Evolutionary conservation across 176 grass and related monocot genomes (phyloP), one percentile per base, ranked within the genome.

Genomic region (Avena eriantha): DNA sequence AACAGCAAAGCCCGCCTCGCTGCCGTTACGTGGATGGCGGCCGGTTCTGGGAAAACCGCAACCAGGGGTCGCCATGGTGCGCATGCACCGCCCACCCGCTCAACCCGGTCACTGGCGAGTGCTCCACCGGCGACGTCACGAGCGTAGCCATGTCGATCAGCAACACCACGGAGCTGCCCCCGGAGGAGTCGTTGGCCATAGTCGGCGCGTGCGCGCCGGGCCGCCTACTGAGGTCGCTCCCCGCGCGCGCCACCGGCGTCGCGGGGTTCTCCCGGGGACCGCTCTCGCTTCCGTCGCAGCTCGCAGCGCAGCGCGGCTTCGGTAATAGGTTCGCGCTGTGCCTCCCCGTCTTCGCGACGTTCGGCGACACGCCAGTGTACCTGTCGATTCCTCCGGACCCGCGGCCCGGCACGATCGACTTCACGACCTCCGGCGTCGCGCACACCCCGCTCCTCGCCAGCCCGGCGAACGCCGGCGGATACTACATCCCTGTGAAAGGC

Each of bases 321-420:
- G 85, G 88, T 31, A 87, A 77, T 18, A 73, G 69, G 47, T 93
- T 95, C 61, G 67, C 78, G 0, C 84, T 95, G 57, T 93, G 93
- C 69, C 85, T 95, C 43, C 88, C 90, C 18, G 26, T 60, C 1
- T 83, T 86, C 43, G 90, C 68, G 0, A 77, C 54, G n/a, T 91
- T 95, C 22, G 93, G 91, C 1, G 51, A 75, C n/a, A 72, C 74
- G 36, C 88, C 90, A 9, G 83, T 92, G 75, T 56, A 80, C 55
- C 19, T 95, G 8, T 4, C 51, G 66, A 1, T 0, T 26, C 36
- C 36, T 36, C 54, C n/a, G 19, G 24, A 23, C 48, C n/a, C 23
- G 45, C 13, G 2, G 2, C 60, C 36, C 4, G 36, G 36, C 5
- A 36, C 4, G 36, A 10, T 31, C 0, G 81, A 92, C 56, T 82